Conservation (phyloP, 2,329 filamentous ascomycete genomes). For the Phialophora macrospora region DNA sequence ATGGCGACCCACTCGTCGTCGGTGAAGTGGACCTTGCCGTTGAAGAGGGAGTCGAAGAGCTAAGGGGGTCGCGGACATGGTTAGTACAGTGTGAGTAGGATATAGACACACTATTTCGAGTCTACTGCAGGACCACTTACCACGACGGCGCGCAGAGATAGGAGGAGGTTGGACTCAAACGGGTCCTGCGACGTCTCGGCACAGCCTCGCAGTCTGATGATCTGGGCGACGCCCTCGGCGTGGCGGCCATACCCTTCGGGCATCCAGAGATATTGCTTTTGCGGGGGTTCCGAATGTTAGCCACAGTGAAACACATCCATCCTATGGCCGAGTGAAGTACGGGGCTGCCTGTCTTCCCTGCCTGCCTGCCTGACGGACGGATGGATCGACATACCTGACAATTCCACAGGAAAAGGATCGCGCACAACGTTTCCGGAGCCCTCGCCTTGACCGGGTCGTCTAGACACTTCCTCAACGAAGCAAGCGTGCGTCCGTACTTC, state of each 20-base stretch:
- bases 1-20: slow-evolving; percentile 27
- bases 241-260: slow-evolving; percentile 39
- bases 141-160: slow-evolving; percentile 26
- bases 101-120: no score
- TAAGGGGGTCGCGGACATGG: slow-evolving; percentile 3
- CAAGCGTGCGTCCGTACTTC: slow-evolving; percentile 41
- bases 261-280: slow-evolving; percentile 38
- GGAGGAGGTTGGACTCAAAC: slow-evolving; percentile 26
- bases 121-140: slow-evolving; percentile 25
- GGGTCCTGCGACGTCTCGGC: slow-evolving; percentile 2
- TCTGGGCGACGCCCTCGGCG: slow-evolving; percentile 44
- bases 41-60: slow-evolving; percentile 31
- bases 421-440: slow-evolving; percentile 41
- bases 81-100: no score
- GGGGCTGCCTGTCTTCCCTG: no score
- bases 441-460: slow-evolving; percentile 38
- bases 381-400: slow-evolving; percentile 38
- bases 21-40: slow-evolving; percentile 21
- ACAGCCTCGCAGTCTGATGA: slow-evolving; percentile 22
- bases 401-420: slow-evolving; percentile 42
- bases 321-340: neutral
- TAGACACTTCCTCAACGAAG: slow-evolving; percentile 39
- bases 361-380: neutral
- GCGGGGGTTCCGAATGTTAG: neutral
- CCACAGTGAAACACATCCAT: neutral